Evolutionary conservation across 2,329 filamentous ascomycete species (phyloP), one percentile per base, ranked within the genome.

Genomic region (Ploettnerulaceae sp.): DNA sequence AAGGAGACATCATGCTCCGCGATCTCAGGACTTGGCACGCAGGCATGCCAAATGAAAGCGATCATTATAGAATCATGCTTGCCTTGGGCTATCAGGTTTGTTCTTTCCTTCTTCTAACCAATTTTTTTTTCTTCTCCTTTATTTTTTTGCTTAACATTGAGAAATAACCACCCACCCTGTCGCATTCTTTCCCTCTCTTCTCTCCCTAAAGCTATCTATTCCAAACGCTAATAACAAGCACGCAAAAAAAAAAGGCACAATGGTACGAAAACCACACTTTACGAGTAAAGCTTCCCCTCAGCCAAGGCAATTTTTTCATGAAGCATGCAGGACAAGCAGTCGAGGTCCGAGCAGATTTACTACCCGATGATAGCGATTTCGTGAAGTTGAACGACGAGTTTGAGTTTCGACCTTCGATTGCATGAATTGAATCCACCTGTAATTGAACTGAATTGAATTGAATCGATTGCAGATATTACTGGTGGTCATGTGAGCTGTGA

Each of bases 21-120:
- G 79, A 83, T 58, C 61, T 83, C 43, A 66, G 79, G 18, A 69
- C 81, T 4, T 84, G 79, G 79, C 79, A 83, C 59, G 77, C 76
- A 0, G 79, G 79, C 0, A 79, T 81, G 73, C 77, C 77, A 1
- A 82, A 83, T 54, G 56, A 62, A 32, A 74, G 71, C 1, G 61
- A 69, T 4, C 63, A 71, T 5, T 69, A 73, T 12, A 64, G 77
- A 20, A 69, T 80, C 14, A 81, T 81, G 77, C 61, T 81, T n/a
- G 76, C 75, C 25, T 71, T 77, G 67, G 55, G 58, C 7, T 61
- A 59, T 47, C 54, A 59, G 42, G 57, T 61, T 31, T 3, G 51
- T 37, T 22, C 5, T 24, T 32, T 6, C 34, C 15, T n/a, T n/a
- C n/a, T n/a, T n/a, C n/a, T n/a, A n/a, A n/a, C n/a, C n/a, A n/a